Percentiles rank a stretch among this genome's conserved stretches.
Conservation (phyloP, 192 early-diverging fungal species). For the Backusella australiensis region DNA sequence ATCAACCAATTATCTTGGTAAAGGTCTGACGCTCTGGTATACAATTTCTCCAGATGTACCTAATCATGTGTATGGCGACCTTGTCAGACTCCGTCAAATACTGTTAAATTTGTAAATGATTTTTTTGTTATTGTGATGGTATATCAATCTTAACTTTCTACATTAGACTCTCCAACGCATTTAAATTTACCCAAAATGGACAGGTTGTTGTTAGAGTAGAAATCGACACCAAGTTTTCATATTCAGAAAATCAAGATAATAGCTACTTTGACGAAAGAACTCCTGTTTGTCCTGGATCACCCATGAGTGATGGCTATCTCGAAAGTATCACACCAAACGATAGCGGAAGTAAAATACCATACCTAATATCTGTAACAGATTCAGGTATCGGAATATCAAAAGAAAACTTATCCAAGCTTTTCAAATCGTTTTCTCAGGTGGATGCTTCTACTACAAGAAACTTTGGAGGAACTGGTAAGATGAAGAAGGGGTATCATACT, state of each 20-base stretch:
- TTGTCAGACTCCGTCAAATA: conserved; percentile 52
- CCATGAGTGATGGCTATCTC: not conserved
- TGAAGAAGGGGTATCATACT: not conserved
- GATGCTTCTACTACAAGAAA: conserved; percentile 55
- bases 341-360: not conserved
- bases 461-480: conserved; percentile 52
- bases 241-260: not conserved
- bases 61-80: conserved; percentile 45
- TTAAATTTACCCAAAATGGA: conserved; percentile 51
- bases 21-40: conserved; percentile 46
- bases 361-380: conserved; percentile 30
- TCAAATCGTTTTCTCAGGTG: conserved; percentile 63
- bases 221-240: not conserved
- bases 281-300: not conserved
- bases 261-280: not conserved
- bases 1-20: conserved; percentile 57
- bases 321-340: not conserved
- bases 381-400: conserved; percentile 45
- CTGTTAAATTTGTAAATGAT: conserved; percentile 41
- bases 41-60: conserved; percentile 25
- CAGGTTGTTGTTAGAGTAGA: conserved; percentile 36
- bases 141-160: not conserved
- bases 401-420: conserved; percentile 48
- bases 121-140: not conserved
- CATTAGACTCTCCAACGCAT: conserved; percentile 47